Conservation (phyloP, 1,284 basidiomycete species). For the Lentinus polychrous region DNA sequence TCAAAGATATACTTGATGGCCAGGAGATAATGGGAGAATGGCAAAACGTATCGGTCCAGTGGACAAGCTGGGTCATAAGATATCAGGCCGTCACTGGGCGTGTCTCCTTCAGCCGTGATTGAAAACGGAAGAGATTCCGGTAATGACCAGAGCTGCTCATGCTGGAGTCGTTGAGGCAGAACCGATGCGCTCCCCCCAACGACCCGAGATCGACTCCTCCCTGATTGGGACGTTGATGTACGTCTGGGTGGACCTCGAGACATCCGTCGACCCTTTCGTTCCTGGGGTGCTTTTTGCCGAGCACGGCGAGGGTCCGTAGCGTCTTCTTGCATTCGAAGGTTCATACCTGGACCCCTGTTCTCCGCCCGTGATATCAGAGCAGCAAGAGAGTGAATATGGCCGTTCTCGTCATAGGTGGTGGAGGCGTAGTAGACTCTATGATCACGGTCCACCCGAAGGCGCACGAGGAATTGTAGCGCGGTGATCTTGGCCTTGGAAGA, state of each 20-base stretch:
- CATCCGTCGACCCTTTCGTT: constrained; percentile 45
- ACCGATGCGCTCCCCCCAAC: constrained; percentile 21
- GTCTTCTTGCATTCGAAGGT: constrained; percentile 26
- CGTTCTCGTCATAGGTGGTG: constrained; percentile 45
- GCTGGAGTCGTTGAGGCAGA: constrained; percentile 20
- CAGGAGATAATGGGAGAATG: constrained; percentile 74
- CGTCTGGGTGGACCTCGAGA: constrained; percentile 52
- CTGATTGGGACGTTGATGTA: constrained; percentile 41
- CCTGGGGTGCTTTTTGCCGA: constrained; percentile 43
- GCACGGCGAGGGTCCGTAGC: constrained; percentile 39
- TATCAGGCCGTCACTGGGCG: constrained; percentile 66
- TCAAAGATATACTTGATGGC: constrained; percentile 67
- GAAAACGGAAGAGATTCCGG: constrained; percentile 74
- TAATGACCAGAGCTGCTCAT: constrained; percentile 66
- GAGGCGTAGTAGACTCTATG: constrained; percentile 77
- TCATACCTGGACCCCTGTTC: constrained; percentile 8
- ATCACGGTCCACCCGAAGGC: constrained; percentile 86
- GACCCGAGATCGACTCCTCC: constrained; percentile 69
- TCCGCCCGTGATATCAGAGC: constrained; percentile 45
- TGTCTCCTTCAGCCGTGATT: constrained; percentile 48
- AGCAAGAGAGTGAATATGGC: constrained; percentile 45
- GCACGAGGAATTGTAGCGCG: constrained; percentile 84
- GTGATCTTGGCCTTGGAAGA: constrained; percentile 64
- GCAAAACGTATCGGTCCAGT: constrained; percentile 50
- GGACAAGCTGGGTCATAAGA: constrained; percentile 68